These are phyloP conservation scores for Kuraishia hungarica DNA, from an alignment of 805 yeast genomes.

Conservation along the genomic window DNA sequence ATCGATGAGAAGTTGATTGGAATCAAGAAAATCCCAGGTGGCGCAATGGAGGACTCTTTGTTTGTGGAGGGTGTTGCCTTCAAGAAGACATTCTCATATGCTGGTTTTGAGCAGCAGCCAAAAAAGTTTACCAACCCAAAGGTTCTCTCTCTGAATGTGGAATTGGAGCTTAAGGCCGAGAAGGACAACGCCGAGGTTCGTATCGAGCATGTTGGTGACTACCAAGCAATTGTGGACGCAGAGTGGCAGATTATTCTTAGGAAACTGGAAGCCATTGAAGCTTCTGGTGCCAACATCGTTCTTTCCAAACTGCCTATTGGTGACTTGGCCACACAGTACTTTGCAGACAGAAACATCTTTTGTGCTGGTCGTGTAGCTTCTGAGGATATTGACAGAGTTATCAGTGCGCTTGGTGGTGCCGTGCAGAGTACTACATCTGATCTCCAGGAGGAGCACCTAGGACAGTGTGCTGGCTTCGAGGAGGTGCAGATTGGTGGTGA, in stretches of 20 bases:
- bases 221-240: conserved; percentile 97
- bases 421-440: conserved; percentile 74
- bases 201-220: conserved; percentile 86
- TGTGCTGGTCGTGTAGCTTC: conserved; percentile 93
- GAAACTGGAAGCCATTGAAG: conserved; percentile 75
- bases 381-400: conserved; percentile 89
- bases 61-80: conserved; percentile 94
- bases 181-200: conserved; percentile 98
- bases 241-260: conserved; percentile 92
- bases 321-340: conserved; percentile 96
- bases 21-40: conserved; percentile 91
- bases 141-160: conserved; percentile 80
- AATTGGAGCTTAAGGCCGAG: conserved; percentile 94
- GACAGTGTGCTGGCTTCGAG: conserved; percentile 79
- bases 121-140: conserved; percentile 74
- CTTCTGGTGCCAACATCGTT: conserved; percentile 86
- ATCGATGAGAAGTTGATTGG: conserved; percentile 89
- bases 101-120: conserved; percentile 99
- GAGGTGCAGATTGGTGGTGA: conserved; percentile 96
- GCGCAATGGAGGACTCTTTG: conserved; percentile 88
- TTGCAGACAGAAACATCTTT: conserved; percentile 92
- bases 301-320: conserved; percentile 95
- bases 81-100: conserved; percentile 94
- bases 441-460: conserved; percentile 62
- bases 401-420: conserved; percentile 89